phyloP scores from a whole-genome alignment of 2,329 filamentous ascomycete genomes.

The Colletotrichum tropicale region DNA sequence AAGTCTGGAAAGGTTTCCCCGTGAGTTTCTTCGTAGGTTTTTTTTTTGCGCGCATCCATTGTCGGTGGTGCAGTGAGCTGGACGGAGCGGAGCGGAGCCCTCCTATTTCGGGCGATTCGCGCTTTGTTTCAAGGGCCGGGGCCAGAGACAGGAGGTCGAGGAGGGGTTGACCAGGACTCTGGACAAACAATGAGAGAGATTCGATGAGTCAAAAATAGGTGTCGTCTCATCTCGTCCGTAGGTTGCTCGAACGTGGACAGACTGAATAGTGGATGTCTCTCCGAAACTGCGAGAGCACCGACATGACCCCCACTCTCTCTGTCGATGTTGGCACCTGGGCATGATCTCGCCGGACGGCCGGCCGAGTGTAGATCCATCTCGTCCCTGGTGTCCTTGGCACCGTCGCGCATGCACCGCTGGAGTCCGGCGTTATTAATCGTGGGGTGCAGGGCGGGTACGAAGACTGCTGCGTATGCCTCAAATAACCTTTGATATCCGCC shows the following conservation, averaged over 20 bases:
- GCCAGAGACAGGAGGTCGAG: constrained; percentile 8
- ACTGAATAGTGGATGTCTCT: neutral
- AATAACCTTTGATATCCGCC: constrained; percentile 18
- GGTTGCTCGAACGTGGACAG: neutral
- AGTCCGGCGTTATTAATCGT: constrained; percentile 15
- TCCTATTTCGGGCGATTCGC: constrained; percentile 18
- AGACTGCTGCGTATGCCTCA: constrained; percentile 6
- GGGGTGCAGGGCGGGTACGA: constrained; percentile 14
- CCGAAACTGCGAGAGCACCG: constrained; percentile 17
- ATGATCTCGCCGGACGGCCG: constrained; percentile 17
- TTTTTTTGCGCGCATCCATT: neutral
- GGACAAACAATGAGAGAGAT: neutral
- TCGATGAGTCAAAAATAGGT: constrained; percentile 16
- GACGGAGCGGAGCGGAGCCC: constrained; percentile 18
- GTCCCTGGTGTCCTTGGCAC: neutral
- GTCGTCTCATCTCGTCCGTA: neutral
- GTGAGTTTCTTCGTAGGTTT: neutral
- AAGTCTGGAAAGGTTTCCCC: neutral
- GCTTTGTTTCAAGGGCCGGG: constrained; percentile 14
- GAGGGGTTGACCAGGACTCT: neutral
- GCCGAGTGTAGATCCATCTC: constrained; percentile 13
- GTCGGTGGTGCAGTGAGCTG: neutral
- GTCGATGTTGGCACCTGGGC: neutral
- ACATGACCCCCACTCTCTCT: constrained; percentile 9
- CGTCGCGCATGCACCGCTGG: constrained; percentile 7